Evolutionary conservation across 495 filamentous ascomycete genomes (phyloP).

Genomic region (Cenococcum geophilum): DNA sequence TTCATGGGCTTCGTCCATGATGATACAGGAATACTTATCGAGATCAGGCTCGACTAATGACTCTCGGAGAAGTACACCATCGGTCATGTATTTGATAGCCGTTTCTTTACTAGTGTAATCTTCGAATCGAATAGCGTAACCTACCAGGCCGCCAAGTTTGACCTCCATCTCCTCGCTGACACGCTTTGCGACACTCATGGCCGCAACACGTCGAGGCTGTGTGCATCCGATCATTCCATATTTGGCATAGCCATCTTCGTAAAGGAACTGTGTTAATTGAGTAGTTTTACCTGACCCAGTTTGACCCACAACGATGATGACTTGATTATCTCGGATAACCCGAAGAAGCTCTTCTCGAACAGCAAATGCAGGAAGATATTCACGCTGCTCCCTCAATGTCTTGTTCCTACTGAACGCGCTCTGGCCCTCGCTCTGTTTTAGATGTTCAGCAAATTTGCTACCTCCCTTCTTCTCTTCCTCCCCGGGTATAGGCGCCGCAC

Average conservation of each 20-base stretch:
- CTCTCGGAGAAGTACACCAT: constrained; percentile 91
- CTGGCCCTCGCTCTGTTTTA: constrained; percentile 84
- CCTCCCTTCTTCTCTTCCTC: constrained; percentile 59
- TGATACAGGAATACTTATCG: constrained; percentile 95
- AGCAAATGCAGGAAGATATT: constrained; percentile 93
- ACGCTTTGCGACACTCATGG: constrained; percentile 98
- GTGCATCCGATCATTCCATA: constrained; percentile 90
- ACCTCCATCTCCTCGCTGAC: constrained; percentile 99
- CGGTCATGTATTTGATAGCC: constrained; percentile 98
- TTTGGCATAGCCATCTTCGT: constrained; percentile 88
- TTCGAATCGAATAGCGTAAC: constrained; percentile 98
- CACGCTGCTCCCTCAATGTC: constrained; percentile 81
- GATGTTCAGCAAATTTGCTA: constrained; percentile 83
- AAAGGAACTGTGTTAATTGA: constrained; percentile 89
- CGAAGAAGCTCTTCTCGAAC: constrained; percentile 92
- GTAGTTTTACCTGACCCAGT: constrained; percentile 97
- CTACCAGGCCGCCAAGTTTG: constrained; percentile 79
- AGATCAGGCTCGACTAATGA: constrained; percentile 86
- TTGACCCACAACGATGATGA: constrained; percentile 92
- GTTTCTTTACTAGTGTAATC: constrained; percentile 95
- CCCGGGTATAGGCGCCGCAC: constrained; percentile 66
- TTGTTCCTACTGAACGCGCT: constrained; percentile 93
- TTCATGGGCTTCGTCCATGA: constrained; percentile 99
- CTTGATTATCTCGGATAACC: constrained; percentile 94
- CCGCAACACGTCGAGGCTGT: constrained; percentile 88